A percentile compares a stretch with the other conserved stretches of the same genome.
Conservation (phyloP, 805 yeast genomes). For the Candida pseudofarinosa region DNA sequence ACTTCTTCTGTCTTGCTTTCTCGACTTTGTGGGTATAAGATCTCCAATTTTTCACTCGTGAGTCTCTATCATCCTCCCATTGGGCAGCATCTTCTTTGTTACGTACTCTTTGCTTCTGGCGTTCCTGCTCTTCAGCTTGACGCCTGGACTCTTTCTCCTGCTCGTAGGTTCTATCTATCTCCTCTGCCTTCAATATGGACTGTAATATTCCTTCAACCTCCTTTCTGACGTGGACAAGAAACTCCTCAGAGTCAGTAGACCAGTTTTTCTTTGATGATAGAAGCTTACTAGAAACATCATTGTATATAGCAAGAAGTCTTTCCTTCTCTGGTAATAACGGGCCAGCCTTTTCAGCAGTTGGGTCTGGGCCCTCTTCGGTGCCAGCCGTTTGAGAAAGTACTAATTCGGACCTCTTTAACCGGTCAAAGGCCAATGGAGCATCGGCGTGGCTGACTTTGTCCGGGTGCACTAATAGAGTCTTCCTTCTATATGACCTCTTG, state of each 20-base stretch:
- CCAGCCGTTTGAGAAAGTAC: conserved; percentile 19
- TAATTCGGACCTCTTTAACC: conserved; percentile 50
- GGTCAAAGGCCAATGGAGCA: conserved; percentile 65
- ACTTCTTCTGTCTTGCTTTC: conserved; percentile 44
- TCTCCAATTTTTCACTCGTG: conserved; percentile 60
- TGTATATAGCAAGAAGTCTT: conserved; percentile 27
- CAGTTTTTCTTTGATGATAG: conserved; percentile 3
- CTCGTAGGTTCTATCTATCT: conserved; percentile 20
- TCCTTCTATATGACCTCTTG: conserved; percentile 49
- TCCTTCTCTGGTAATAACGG: conserved; percentile 13
- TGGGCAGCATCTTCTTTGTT: conserved; percentile 14
- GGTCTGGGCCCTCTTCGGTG: conserved; percentile 8
- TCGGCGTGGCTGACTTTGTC: conserved; percentile 52
- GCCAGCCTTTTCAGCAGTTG: conserved; percentile 3
- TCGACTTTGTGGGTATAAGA: conserved; percentile 39
- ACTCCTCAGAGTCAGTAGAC: conserved; percentile 29
- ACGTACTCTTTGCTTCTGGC: conserved; percentile 39
- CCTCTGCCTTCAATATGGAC: conserved; percentile 29
- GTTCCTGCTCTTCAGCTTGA: conserved; percentile 37
- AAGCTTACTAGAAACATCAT: conserved; percentile 12
- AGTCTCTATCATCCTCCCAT: conserved; percentile 63
- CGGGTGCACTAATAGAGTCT: conserved; percentile 65
- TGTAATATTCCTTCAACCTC: conserved; percentile 42
- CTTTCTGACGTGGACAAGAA: background rate
- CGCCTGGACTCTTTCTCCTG: conserved; percentile 27